phyloP scores from a whole-genome alignment of 2,329 filamentous ascomycete species.

The Monilinia vaccinii-corymbosi region DNA sequence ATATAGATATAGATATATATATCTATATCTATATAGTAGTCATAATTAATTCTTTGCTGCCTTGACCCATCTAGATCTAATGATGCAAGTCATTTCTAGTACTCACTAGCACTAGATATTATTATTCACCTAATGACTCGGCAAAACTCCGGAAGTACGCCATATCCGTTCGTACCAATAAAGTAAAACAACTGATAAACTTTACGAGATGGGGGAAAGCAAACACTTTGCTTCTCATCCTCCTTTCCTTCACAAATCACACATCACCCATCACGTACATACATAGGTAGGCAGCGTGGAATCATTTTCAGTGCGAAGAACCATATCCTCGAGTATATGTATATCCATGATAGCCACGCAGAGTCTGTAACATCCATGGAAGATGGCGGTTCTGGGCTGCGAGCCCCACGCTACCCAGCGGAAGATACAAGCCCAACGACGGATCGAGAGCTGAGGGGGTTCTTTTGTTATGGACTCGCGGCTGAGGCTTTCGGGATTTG shows the following conservation, averaged over 20 bases:
- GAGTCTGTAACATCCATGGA: constrained; percentile 13
- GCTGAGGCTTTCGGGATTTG: constrained; percentile 95
- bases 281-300: too few relatives aligned
- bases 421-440: constrained; percentile 83
- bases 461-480: constrained; percentile 93
- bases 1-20: too few relatives aligned
- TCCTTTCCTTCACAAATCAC: background rate
- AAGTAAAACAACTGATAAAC: too few relatives aligned
- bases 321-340: too few relatives aligned
- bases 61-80: too few relatives aligned
- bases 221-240: background rate
- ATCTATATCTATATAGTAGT: too few relatives aligned
- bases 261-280: background rate
- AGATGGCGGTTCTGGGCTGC: constrained; percentile 13
- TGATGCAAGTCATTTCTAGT: too few relatives aligned
- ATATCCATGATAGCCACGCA: background rate
- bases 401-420: constrained; percentile 53
- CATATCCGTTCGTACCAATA: background rate
- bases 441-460: constrained; percentile 75
- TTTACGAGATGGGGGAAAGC: background rate
- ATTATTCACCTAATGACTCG: background rate
- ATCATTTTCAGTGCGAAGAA: background rate
- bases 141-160: background rate
- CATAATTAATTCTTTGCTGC: too few relatives aligned
- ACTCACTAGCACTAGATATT: too few relatives aligned